A percentile compares a stretch with the other conserved stretches of the same genome.
Evolutionary conservation across 2,329 filamentous ascomycete species (phyloP).

Genomic region (Colletotrichum magnum): DNA sequence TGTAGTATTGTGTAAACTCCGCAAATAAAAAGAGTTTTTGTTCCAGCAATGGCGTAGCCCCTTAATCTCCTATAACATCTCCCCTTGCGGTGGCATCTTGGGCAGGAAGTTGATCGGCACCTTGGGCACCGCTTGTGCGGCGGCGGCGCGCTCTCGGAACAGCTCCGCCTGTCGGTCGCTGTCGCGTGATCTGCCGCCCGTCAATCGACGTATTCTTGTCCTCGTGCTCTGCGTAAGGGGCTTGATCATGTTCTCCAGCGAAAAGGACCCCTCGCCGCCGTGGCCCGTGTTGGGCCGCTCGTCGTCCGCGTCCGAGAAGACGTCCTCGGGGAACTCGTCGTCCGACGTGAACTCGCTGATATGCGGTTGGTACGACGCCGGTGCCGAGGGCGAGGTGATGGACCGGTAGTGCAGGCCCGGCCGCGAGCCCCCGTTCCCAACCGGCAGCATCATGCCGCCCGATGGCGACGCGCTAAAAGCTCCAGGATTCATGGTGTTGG

Average conservation of each 20-base stretch:
- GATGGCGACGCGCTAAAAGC: slow-evolving; percentile 64
- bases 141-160: slow-evolving; percentile 52
- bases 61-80: slow-evolving; percentile 49
- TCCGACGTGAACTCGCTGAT: slow-evolving; percentile 78
- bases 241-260: slow-evolving; percentile 73
- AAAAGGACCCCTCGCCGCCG: slow-evolving; percentile 65
- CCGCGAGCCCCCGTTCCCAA: slow-evolving; percentile 53
- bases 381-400: slow-evolving; percentile 82
- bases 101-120: slow-evolving; percentile 53
- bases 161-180: slow-evolving; percentile 53
- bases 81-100: slow-evolving; percentile 52
- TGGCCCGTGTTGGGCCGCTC: slow-evolving; percentile 59
- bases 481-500: slow-evolving; percentile 74
- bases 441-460: slow-evolving; percentile 44
- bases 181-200: slow-evolving; percentile 65
- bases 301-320: slow-evolving; percentile 84
- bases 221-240: slow-evolving; percentile 70
- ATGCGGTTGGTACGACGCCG: slow-evolving; percentile 67
- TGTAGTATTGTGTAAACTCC: slow-evolving; percentile 2
- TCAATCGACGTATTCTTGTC: slow-evolving; percentile 73
- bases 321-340: slow-evolving; percentile 80
- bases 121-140: slow-evolving; percentile 58
- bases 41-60: not conserved
- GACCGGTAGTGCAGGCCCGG: slow-evolving; percentile 85
- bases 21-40: not conserved